A percentile compares a stretch with the other conserved stretches of the same genome.
These are phyloP conservation scores for Apophysomyces ossiformis DNA, from an alignment of 371 early-diverging fungal species.

Conservation along the genomic window DNA sequence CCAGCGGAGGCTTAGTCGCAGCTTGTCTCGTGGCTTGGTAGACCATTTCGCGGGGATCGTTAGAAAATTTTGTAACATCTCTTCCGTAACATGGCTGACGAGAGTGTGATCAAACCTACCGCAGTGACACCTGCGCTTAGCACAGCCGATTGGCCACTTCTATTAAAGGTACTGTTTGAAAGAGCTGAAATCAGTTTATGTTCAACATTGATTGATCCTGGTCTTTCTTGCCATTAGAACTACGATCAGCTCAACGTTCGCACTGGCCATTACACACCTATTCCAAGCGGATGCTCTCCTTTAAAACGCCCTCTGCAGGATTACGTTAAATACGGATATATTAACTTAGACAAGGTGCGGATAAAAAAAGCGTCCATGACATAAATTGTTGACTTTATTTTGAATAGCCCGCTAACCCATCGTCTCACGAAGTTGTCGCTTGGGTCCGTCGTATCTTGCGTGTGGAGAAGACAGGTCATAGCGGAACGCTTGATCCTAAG, in stretches of 20 bases:
- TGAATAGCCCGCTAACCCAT: conserved; percentile 98
- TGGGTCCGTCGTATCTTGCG: conserved; percentile 99
- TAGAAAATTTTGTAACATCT: conserved; percentile 4
- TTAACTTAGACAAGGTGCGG: conserved; percentile 80
- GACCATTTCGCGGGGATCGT: neutral
- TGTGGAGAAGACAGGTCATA: conserved; percentile 99
- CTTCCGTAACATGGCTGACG: conserved; percentile 33
- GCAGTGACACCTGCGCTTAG: conserved; percentile 80
- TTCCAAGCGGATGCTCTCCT: conserved; percentile 95
- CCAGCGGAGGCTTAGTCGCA: neutral
- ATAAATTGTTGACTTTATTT: conserved; percentile 43
- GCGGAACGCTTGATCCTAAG: conserved; percentile 99
- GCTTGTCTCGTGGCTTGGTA: neutral
- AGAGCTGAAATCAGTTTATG: neutral
- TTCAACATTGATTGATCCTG: neutral
- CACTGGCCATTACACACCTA: conserved; percentile 98
- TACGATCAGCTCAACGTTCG: conserved; percentile 98
- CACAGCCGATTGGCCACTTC: conserved; percentile 95
- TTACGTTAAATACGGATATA: conserved; percentile 97
- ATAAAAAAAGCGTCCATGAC: neutral
- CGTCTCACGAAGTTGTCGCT: conserved; percentile 99
- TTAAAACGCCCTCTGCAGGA: conserved; percentile 92
- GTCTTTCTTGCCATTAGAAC: conserved; percentile 62
- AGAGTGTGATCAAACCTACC: conserved; percentile 74
- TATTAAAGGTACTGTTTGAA: conserved; percentile 77